These are phyloP conservation scores for Pugionium dolabratum DNA, from an alignment of 345 rosid species.

Conservation along the genomic window DNA sequence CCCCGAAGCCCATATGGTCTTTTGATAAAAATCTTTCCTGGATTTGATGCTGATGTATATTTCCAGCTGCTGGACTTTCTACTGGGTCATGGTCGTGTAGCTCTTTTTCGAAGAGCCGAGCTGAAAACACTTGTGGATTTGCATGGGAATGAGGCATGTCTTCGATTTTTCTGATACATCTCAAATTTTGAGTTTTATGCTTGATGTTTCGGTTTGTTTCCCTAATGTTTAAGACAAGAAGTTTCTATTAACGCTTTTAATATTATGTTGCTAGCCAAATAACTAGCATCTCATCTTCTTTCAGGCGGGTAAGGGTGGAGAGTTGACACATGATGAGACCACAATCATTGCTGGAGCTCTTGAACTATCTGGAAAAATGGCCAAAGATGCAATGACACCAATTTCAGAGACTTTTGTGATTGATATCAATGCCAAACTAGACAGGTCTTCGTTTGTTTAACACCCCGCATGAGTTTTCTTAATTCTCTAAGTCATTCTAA, in stretches of 20 bases:
- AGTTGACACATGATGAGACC: slow-evolving; percentile 90
- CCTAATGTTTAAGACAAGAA: background rate
- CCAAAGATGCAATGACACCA: slow-evolving; percentile 84
- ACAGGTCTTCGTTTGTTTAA: slow-evolving; percentile 49
- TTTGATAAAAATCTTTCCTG: background rate
- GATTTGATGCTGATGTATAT: slow-evolving; percentile 8
- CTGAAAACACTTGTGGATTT: slow-evolving; percentile 85
- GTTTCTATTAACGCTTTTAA: background rate
- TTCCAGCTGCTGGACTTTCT: slow-evolving; percentile 71
- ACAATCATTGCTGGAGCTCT: slow-evolving; percentile 97
- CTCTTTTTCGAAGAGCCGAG: slow-evolving; percentile 92
- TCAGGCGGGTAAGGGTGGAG: slow-evolving; percentile 98
- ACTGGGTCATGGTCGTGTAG: slow-evolving; percentile 78
- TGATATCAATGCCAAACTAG: slow-evolving; percentile 35
- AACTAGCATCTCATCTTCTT: slow-evolving; percentile 1
- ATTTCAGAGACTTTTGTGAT: slow-evolving; percentile 68
- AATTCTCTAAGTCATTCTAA: background rate
- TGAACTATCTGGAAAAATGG: slow-evolving; percentile 73
- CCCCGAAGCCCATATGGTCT: background rate
- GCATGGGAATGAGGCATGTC: slow-evolving; percentile 91
- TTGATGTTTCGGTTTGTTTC: too few relatives aligned
- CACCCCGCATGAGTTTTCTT: background rate
- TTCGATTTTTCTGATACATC: background rate
- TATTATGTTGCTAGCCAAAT: background rate
- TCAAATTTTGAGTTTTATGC: too few relatives aligned